Evolutionary conservation across 2,329 filamentous ascomycete species (phyloP), one percentile per base, ranked within the genome.

Genomic region (Didymella lethalis): DNA sequence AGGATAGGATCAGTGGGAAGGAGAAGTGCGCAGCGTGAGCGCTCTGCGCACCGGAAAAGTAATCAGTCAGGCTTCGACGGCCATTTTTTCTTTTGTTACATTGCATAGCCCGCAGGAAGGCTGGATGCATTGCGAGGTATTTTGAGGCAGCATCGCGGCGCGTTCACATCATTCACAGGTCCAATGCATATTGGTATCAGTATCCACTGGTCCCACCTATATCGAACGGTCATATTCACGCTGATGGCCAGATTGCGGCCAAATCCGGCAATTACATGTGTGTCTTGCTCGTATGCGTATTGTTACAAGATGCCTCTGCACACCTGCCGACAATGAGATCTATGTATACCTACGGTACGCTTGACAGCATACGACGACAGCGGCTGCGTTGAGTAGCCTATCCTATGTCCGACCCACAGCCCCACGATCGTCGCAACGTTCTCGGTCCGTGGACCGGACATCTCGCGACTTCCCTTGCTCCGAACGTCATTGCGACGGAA

Each of bases 21-120:
- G 55, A 64, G 55, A 65, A 69, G 53, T 67, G 68, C 48, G 60
- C 47, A 34, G 62, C 48, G 11, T 64, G 34, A 63, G 29, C 3
- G 18, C 25, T 29, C 1, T 7, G 2, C 3, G 12, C 12, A 20
- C 16, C 32, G 14, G 34, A 11, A 20, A 20, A 6, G 31, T 8
- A 14, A 11, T 7, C 10, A 4, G 28, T 26, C 31, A 16, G 51
- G 32, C 47, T 47, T 54, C 11, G 47, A 54, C 45, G 43, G 46
- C 18, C 51, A 45, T 4, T 8, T 2, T 52, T 41, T 55, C 43
- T 31, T 64, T 67, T 67, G 61, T 65, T 18, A 54, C 18, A 52
- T 46, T 32, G 49, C 32, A 56, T 62, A 41, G 29, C 47, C 25
- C 31, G 31, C n/a, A 41, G 20, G 20, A 14, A 50, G 47, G 16